Evolutionary conservation across 495 filamentous ascomycete species (phyloP).

Genomic region (Cercophora newfieldiana): DNA sequence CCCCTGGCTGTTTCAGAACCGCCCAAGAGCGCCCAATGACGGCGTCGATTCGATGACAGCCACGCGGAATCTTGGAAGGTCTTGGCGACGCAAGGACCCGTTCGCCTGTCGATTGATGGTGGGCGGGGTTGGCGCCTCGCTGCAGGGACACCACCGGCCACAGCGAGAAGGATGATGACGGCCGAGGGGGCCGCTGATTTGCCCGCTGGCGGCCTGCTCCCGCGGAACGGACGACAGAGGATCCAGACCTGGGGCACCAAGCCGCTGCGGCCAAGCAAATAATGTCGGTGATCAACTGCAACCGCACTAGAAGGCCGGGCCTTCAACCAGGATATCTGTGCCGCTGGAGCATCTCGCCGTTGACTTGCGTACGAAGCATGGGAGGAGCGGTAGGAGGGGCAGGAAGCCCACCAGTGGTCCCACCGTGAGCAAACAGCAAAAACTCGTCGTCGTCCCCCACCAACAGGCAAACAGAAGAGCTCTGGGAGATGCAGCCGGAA

Average conservation of each 20-base stretch:
- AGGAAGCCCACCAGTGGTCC: not conserved
- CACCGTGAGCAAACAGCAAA: not conserved
- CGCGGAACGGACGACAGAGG: not conserved
- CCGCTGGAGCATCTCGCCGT: not conserved
- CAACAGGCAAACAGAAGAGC: too few relatives aligned
- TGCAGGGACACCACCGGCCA: constrained; percentile 16
- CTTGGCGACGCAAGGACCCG: constrained; percentile 17
- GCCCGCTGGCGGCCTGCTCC: not conserved
- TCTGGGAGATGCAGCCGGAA: not conserved
- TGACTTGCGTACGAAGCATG: not conserved
- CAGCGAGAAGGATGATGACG: not conserved
- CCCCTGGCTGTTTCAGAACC: constrained; percentile 17
- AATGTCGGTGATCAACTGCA: constrained; percentile 2
- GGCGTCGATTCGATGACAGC: constrained; percentile 8
- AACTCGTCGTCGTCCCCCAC: not conserved
- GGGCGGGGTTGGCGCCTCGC: constrained; percentile 7
- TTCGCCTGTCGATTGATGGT: constrained; percentile 12
- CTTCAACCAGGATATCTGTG: not conserved
- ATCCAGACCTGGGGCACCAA: not conserved
- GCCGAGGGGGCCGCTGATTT: constrained; percentile 1
- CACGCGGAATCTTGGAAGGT: not conserved
- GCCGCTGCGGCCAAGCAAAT: not conserved
- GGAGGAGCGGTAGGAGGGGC: not conserved
- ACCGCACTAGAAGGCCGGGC: not conserved
- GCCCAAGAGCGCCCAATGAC: not conserved